These are phyloP conservation scores for Wickerhamomyces alni DNA, from an alignment of 805 yeast species.

Conservation along the genomic window DNA sequence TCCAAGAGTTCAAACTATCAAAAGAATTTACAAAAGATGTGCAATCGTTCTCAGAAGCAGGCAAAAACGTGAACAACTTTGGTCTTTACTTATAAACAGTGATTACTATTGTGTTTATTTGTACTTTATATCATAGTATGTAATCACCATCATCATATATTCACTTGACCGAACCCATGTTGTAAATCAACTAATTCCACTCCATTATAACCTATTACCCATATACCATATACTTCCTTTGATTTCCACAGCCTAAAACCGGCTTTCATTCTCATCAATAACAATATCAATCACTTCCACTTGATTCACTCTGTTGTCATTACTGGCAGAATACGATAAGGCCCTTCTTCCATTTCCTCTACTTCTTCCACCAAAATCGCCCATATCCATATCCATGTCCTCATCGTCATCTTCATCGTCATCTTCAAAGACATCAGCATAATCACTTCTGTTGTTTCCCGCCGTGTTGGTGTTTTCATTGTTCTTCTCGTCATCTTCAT, in stretches of 20 bases:
- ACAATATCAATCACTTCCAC: slow-evolving; percentile 19
- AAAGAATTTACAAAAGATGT: slow-evolving; percentile 7
- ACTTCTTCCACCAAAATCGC: background rate
- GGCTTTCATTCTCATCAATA: slow-evolving; percentile 14
- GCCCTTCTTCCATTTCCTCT: slow-evolving; percentile 13
- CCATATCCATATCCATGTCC: background rate
- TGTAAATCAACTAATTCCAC: too few species aligned
- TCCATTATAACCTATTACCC: too few species aligned
- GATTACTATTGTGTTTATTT: background rate
- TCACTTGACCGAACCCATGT: too few species aligned
- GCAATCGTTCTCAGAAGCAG: slow-evolving; percentile 6
- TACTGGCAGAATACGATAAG: slow-evolving; percentile 11
- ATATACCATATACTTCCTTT: too few species aligned
- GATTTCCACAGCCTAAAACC: too few species aligned
- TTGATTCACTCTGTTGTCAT: slow-evolving; percentile 12
- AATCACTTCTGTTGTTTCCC: background rate
- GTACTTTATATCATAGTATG: too few species aligned
- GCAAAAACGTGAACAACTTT: slow-evolving; percentile 19
- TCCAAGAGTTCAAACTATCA: slow-evolving; percentile 2
- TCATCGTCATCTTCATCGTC: slow-evolving; percentile 2
- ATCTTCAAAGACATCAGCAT: slow-evolving; percentile 1
- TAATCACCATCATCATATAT: background rate
- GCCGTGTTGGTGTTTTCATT: background rate
- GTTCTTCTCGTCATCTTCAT: slow-evolving; percentile 15
- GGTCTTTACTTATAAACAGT: slow-evolving; percentile 17